These are phyloP conservation scores for Clavispora fructus DNA, from an alignment of 805 yeast species.

Conservation along the genomic window DNA sequence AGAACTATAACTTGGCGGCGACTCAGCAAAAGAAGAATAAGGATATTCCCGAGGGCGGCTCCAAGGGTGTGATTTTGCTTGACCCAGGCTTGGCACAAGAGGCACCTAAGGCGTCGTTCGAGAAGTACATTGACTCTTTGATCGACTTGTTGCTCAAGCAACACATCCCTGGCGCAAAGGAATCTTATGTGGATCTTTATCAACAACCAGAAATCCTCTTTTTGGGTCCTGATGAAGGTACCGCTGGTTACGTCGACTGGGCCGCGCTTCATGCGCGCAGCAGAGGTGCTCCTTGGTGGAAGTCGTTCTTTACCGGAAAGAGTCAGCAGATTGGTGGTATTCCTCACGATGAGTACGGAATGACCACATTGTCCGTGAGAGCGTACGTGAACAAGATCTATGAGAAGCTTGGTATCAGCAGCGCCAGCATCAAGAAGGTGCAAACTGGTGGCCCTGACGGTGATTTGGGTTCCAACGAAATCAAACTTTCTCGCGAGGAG, in stretches of 20 bases:
- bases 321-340: slow-evolving; percentile 90
- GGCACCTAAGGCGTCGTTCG: slow-evolving; percentile 77
- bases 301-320: slow-evolving; percentile 95
- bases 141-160: slow-evolving; percentile 78
- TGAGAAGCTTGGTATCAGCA: slow-evolving; percentile 64
- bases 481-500: slow-evolving; percentile 77
- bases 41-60: slow-evolving; percentile 98
- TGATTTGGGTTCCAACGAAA: slow-evolving; percentile 94
- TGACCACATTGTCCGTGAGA: slow-evolving; percentile 93
- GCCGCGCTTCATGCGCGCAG: slow-evolving; percentile 89
- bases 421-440: slow-evolving; percentile 60
- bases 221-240: slow-evolving; percentile 99
- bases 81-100: slow-evolving; percentile 74
- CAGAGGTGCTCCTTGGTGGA: slow-evolving; percentile 98
- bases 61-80: slow-evolving; percentile 91
- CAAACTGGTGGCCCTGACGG: slow-evolving; percentile 99
- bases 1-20: slow-evolving; percentile 89
- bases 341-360: slow-evolving; percentile 97
- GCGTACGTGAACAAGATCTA: slow-evolving; percentile 86
- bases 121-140: slow-evolving; percentile 87
- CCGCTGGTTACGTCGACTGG: slow-evolving; percentile 95
- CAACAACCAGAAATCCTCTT: slow-evolving; percentile 83
- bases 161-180: slow-evolving; percentile 69
- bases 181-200: slow-evolving; percentile 77
- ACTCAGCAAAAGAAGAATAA: slow-evolving; percentile 97